Conservation (phyloP, 148 eudicot genomes). For the Hydrangea macrophylla region DNA sequence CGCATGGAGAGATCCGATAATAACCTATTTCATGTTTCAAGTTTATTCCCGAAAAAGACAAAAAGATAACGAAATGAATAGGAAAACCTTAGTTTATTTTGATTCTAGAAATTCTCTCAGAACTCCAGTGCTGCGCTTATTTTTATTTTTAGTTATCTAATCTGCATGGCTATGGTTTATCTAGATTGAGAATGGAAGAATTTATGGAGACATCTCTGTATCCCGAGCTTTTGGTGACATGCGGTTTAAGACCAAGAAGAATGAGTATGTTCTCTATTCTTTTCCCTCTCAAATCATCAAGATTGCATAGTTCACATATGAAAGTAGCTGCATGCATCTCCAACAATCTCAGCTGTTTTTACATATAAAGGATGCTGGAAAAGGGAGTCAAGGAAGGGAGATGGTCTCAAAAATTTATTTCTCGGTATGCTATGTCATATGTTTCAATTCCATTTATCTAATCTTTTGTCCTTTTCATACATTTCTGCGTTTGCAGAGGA, state of each 20-base stretch:
- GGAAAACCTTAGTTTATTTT: not conserved
- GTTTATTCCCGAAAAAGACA: too few relatives aligned
- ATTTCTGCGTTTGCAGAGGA: not conserved
- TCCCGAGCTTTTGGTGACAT: slow-evolving; percentile 98
- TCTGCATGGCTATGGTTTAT: slow-evolving; percentile 12
- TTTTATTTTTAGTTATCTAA: not conserved
- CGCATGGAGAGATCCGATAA: too few relatives aligned
- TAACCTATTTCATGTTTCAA: too few relatives aligned
- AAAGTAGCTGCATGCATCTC: not conserved
- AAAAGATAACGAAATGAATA: too few relatives aligned
- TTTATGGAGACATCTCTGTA: slow-evolving; percentile 94
- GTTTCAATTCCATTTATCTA: slow-evolving; percentile 9
- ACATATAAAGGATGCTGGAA: slow-evolving; percentile 67
- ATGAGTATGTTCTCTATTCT: slow-evolving; percentile 51
- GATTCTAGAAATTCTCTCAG: too few relatives aligned
- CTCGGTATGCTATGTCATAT: slow-evolving; percentile 50
- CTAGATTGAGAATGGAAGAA: slow-evolving; percentile 88
- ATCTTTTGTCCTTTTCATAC: not conserved
- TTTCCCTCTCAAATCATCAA: slow-evolving; percentile 1
- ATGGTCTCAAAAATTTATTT: slow-evolving; percentile 78
- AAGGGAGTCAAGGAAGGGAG: slow-evolving; percentile 78
- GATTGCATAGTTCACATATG: not conserved
- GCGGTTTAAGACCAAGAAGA: slow-evolving; percentile 91
- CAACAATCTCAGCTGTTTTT: slow-evolving; percentile 10
- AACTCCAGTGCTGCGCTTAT: not conserved